Base-by-base conservation (phyloP, 2,329 filamentous ascomycete species). In the Colletotrichum sp. region DNA sequence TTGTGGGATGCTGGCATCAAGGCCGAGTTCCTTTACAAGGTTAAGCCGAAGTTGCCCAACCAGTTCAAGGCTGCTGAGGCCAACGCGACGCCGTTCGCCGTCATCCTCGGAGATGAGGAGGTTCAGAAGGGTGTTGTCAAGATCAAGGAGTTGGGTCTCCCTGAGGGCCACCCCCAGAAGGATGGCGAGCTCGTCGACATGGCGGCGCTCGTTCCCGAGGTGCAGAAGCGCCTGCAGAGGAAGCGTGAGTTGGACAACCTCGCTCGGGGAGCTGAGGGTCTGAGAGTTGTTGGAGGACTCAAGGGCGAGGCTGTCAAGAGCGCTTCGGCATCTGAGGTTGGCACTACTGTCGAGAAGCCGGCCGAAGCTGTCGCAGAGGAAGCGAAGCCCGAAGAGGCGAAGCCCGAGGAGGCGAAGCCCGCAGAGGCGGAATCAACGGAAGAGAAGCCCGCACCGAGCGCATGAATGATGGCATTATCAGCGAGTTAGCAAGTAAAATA, bases 51-150 rank as follows among this genome's bases (percentile, higher is more conserved):
- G 85, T 89, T 98, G 36, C 94, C 92, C 15, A 91, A 93, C 77
- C 96, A 99, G 84, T 99, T 99, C 90, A 98, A 98, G 87, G 93
- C 94, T 24, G 96, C 96, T 13, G 96, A 98, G 83, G 87, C 88
- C 66, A 93, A 92, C 73, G 94, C 93, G 59, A 92, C 98, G 24
- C 96, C 96, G 2, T 94, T 98, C 81, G 95, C 93, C 9, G 90
- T 99, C 65, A 97, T 99, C 80, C 89, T 99, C 1, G 96, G 96
- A 60, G 95, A 98, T 81, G 96, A 98, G 71, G 96, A 99, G 86
- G 87, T 98, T 55, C 93, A 93, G 76, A 90, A 92, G 30, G 96
- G 96, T 69, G 94, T 98, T 84, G 94, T 98, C 79, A 95, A 94
- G 86, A 90, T 98, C 83, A 99, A 99, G 92, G 92, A 88, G 90